Conservation (phyloP, 768 basidiomycete genomes). For the Mycena sanguinolenta region DNA sequence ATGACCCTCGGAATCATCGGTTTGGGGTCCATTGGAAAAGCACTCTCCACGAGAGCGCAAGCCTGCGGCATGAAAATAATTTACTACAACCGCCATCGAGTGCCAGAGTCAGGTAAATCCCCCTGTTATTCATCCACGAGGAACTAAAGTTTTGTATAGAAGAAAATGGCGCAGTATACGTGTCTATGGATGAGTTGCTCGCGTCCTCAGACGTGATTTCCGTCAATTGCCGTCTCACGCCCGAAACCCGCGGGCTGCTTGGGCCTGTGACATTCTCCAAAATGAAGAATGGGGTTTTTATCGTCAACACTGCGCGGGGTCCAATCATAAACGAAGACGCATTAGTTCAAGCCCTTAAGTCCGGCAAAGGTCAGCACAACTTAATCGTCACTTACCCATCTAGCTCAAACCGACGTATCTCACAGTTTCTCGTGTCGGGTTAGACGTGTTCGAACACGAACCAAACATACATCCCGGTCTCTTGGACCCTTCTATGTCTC, state of each 20-base stretch:
- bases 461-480: slow-evolving; percentile 37
- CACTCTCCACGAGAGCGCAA: slow-evolving; percentile 38
- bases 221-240: slow-evolving; percentile 38
- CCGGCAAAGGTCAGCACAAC: slow-evolving; percentile 39
- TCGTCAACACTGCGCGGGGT: slow-evolving; percentile 66
- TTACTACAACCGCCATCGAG: slow-evolving; percentile 37
- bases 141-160: slow-evolving; percentile 12
- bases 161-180: slow-evolving; percentile 35
- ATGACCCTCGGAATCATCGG: slow-evolving; percentile 41
- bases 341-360: slow-evolving; percentile 53
- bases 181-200: slow-evolving; percentile 36
- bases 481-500: slow-evolving; percentile 28
- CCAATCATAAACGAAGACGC: slow-evolving; percentile 62
- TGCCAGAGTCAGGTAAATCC: slow-evolving; percentile 30
- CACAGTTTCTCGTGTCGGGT: slow-evolving; percentile 34
- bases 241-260: slow-evolving; percentile 38
- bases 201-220: slow-evolving; percentile 39
- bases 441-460: slow-evolving; percentile 39
- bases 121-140: background rate
- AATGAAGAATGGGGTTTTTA: slow-evolving; percentile 58
- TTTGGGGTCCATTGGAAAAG: slow-evolving; percentile 39
- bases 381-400: background rate
- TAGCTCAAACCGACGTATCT: background rate
- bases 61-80: slow-evolving; percentile 41
- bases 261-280: slow-evolving; percentile 34